Base-by-base conservation (phyloP, 495 filamentous ascomycete species). In the Hypoxylon subgilvum region DNA sequence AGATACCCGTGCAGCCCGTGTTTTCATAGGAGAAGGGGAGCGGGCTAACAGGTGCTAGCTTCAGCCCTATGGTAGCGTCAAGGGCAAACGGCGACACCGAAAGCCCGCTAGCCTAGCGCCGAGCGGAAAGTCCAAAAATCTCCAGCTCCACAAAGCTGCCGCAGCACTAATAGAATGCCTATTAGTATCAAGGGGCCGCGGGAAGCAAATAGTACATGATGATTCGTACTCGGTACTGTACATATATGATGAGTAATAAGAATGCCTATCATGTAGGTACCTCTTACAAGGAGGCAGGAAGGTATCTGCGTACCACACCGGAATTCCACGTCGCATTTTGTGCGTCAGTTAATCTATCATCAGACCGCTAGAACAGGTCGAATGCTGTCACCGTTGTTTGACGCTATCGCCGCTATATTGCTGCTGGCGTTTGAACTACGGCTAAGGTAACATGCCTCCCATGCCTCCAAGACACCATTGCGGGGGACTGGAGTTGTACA, bases 1-100 rank as follows among this genome's bases (percentile, higher is more conserved):
- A 21, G 9, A 16, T 47, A 30, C n/a, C n/a, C n/a, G n/a, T n/a
- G n/a, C 13, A 28, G 22, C 22, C 18, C 4, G 10, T 44, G 21
- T 10, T 23, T 21, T 17, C 10, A 23, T 28, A 8, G 19, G 30
- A 47, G 53, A 38, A 30, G 36, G 48, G 13, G 25, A 30, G n/a
- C n/a, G n/a, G n/a, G n/a, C n/a, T n/a, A n/a, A n/a, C n/a, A n/a
- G n/a, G n/a, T n/a, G n/a, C n/a, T n/a, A n/a, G n/a, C 51, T 42
- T 65, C 61, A 65, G 61, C 61, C 61, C 61, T 65, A 60, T 57
- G 54, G 47, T 18, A 32, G 16, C 47, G 25, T 35, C 21, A 61
- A 53, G 49, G 38, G 44, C n/a, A 19, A 57, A 49, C 61, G 61
- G 61, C 61, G 51, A 65, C 50, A 55, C 61, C 61, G 61, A 65